Evolutionary conservation across 768 basidiomycete species (phyloP).

Genomic region (Punctularia strigosozonata): DNA sequence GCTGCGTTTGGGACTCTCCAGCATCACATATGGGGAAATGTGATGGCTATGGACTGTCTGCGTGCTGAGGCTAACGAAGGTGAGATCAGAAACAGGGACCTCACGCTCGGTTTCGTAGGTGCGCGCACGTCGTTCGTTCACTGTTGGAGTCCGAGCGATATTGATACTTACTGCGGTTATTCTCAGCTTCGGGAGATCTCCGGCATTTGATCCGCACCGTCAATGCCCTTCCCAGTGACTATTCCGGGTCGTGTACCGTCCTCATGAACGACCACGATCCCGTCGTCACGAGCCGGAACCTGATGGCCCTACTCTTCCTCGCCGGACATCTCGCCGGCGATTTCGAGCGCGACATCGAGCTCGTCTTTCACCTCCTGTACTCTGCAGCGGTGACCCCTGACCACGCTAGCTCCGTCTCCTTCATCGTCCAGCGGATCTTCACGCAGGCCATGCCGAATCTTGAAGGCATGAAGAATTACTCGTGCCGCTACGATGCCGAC

Average conservation of each 20-base stretch:
- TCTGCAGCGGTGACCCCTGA: slow-evolving; percentile 26
- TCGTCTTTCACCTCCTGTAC: slow-evolving; percentile 35
- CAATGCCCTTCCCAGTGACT: slow-evolving; percentile 28
- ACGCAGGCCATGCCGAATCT: background rate
- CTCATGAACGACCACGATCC: slow-evolving; percentile 28
- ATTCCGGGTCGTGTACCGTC: slow-evolving; percentile 25
- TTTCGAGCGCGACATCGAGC: slow-evolving; percentile 21
- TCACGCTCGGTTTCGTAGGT: no score
- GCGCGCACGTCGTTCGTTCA: no score
- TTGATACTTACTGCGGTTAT: no score
- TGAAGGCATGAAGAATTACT: background rate
- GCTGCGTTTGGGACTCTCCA: no score
- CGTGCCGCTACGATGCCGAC: no score
- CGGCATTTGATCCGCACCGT: slow-evolving; percentile 29
- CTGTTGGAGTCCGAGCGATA: no score
- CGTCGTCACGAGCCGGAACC: slow-evolving; percentile 22
- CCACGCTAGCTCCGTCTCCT: slow-evolving; percentile 15
- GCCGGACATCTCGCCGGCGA: slow-evolving; percentile 19
- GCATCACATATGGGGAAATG: no score
- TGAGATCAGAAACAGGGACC: no score
- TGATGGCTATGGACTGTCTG: no score
- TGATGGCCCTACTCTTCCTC: slow-evolving; percentile 28
- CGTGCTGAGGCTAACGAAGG: no score
- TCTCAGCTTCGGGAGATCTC: slow-evolving; percentile 34
- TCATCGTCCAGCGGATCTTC: slow-evolving; percentile 8